Percentiles rank a stretch among this genome's conserved stretches.
Evolutionary conservation across 345 rosid genomes (phyloP).

Genomic region (Sonneratia alba): DNA sequence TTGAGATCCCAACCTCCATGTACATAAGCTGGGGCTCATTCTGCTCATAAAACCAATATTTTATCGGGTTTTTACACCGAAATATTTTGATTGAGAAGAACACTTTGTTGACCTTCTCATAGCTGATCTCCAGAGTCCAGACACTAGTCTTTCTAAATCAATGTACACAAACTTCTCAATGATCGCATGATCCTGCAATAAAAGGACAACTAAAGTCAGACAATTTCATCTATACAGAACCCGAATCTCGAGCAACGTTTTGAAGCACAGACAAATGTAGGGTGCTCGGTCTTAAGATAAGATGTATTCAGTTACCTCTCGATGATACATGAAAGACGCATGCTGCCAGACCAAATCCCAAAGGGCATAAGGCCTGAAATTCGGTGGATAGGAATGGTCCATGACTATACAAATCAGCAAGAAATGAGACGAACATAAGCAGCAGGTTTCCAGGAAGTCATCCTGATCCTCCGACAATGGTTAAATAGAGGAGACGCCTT

Average conservation of each 20-base stretch:
- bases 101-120: too few species aligned
- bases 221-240: not conserved
- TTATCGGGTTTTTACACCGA: not conserved
- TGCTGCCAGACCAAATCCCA: not conserved
- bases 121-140: too few species aligned
- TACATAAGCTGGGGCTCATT: not conserved
- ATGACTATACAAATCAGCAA: too few species aligned
- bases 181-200: too few species aligned
- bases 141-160: too few species aligned
- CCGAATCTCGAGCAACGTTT: not conserved
- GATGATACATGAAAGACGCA: not conserved
- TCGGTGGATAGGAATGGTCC: not conserved
- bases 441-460: not conserved
- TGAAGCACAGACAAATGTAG: not conserved
- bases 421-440: not conserved
- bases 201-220: not conserved
- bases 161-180: not conserved
- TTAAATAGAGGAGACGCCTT: slow-evolving; percentile 54
- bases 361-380: not conserved
- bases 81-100: too few species aligned
- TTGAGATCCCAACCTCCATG: slow-evolving; percentile 27
- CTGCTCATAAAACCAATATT: not conserved
- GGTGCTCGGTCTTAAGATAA: not conserved
- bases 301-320: not conserved
- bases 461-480: slow-evolving; percentile 10